phyloP scores from a whole-genome alignment of 1,284 basidiomycete species.

The Cyathus olla region DNA sequence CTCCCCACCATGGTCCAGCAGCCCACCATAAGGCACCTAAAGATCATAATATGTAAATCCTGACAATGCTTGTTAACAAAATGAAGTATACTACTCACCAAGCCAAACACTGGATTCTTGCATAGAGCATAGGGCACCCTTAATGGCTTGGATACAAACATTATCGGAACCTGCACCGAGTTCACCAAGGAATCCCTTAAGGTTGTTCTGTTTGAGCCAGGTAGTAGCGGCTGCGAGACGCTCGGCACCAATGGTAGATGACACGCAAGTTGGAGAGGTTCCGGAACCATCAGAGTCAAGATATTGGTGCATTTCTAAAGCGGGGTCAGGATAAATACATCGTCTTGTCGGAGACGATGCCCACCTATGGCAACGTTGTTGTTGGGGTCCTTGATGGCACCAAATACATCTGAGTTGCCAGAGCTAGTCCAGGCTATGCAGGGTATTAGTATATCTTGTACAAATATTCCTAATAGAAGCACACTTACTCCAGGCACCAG shows the following conservation, averaged over 20 bases:
- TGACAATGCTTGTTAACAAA: background rate
- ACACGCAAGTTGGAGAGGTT: conserved; percentile 65
- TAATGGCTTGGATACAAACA: conserved; percentile 60
- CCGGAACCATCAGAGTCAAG: conserved; percentile 75
- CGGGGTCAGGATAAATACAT: background rate
- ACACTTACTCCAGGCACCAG: conserved; percentile 59
- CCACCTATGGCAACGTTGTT: conserved; percentile 70
- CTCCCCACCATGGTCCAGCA: conserved; percentile 72
- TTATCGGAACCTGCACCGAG: conserved; percentile 68
- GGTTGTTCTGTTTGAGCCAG: conserved; percentile 68
- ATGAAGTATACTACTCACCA: conserved; percentile 34
- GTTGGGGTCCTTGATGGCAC: conserved; percentile 64
- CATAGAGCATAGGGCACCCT: conserved; percentile 68
- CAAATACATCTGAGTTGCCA: conserved; percentile 66
- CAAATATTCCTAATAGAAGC: background rate
- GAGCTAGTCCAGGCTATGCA: conserved; percentile 60
- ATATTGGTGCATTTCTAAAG: conserved; percentile 77
- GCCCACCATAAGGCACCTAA: conserved; percentile 62
- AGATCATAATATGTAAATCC: too few relatives aligned
- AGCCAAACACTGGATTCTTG: conserved; percentile 71
- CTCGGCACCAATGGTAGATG: conserved; percentile 67
- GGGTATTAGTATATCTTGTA: conserved; percentile 1
- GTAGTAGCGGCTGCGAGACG: conserved; percentile 65
- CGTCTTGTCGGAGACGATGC: conserved; percentile 12
- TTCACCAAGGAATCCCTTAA: conserved; percentile 76